Base-by-base conservation (phyloP, 2,329 filamentous ascomycete species). In the Penicillium crustosum region DNA sequence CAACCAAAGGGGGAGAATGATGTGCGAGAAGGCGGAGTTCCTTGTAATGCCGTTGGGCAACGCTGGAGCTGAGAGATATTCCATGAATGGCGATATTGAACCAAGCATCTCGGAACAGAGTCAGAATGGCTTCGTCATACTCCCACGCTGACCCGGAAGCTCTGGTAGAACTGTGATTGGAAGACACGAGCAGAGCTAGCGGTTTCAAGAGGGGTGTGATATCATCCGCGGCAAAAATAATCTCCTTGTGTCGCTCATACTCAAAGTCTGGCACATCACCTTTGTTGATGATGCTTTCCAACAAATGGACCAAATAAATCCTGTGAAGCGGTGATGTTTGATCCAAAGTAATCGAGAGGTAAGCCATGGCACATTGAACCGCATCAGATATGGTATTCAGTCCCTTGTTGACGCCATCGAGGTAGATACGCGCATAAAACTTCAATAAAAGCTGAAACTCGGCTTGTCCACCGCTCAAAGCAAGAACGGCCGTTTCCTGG, bases 41-140 rank as follows among this genome's bases (percentile, higher is more conserved):
- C 57, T 88, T 83, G 49, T 87, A 76, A 67, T 95, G 86, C 64
- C 85, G 84, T 70, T 87, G 88, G 19, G 88, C 90, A 54, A 89
- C 84, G 17, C 87, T 83, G 0, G 91, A 93, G 17, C 84, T 83
- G 12, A 89, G 82, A 10, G 87, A 88, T 71, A 97, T 96, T 5
- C 93, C 94, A 73, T 99, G 94, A 0, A 96, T 89, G 23, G 93
- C 90, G 61, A 97, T 91, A 69, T 99, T 99, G 78, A 97, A 97
- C 94, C 94, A 99, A 6, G 91, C 91, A 79, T 99, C 93, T 52
- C 93, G 87, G 65, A 94, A 84, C 56, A 95, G 78, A 27, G 86
- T 84, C 60, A 89, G 83, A 8, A 86, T 85, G 58, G 93, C 87
- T 51, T 93, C 89, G 52, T 89, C 84, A 55, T 73, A 54, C 77